Evolutionary conservation across 352 stramenopile species (phyloP).

Genomic region (Chrysophaeum taylorii): DNA sequence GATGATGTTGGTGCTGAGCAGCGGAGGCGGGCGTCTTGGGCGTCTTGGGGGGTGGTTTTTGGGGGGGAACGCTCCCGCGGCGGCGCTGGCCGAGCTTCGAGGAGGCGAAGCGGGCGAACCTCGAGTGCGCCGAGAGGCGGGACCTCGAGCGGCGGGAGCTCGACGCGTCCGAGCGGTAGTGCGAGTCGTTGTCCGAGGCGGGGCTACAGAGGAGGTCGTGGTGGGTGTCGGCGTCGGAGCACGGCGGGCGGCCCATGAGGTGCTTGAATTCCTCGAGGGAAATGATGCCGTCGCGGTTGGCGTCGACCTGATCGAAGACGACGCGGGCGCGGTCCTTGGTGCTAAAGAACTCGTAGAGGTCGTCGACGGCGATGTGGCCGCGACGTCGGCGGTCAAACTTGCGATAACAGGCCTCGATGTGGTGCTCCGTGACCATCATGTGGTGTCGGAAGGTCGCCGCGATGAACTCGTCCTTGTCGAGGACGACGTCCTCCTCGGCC

Average conservation of each 20-base stretch:
- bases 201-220: too few species aligned
- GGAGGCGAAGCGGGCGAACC: too few species aligned
- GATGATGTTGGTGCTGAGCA: too few species aligned
- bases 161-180: too few species aligned
- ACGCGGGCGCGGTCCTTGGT: conserved; percentile 76
- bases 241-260: conserved; percentile 65
- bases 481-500: neutral
- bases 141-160: too few species aligned
- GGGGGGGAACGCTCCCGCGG: too few species aligned
- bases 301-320: conserved; percentile 77
- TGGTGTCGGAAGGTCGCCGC: neutral
- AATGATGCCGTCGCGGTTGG: conserved; percentile 73
- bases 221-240: neutral
- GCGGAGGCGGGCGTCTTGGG: too few species aligned
- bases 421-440: neutral
- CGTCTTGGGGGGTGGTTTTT: too few species aligned
- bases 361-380: neutral
- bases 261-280: conserved; percentile 79
- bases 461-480: neutral
- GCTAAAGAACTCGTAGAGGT: conserved; percentile 78
- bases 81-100: too few species aligned
- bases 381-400: neutral
- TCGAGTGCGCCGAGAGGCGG: too few species aligned
- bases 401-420: neutral
- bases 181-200: too few species aligned